Evolutionary conservation across 2,329 filamentous ascomycete genomes (phyloP).

Genomic region (Parafenestella ontariensis): DNA sequence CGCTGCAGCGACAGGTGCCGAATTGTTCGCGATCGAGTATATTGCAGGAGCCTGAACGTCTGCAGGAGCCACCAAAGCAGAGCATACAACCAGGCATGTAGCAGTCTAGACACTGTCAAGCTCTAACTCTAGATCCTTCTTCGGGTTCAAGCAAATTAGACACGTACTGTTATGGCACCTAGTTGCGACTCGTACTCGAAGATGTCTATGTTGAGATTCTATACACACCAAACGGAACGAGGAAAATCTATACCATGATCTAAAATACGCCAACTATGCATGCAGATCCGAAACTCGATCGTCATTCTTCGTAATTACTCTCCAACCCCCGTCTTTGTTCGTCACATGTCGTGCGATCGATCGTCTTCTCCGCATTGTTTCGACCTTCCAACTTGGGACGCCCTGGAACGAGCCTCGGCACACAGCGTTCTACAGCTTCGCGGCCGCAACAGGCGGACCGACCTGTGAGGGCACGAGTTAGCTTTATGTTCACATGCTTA

Average conservation of each 20-base stretch:
- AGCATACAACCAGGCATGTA: too few relatives aligned
- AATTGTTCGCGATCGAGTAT: too few relatives aligned
- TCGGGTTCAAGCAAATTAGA: too few relatives aligned
- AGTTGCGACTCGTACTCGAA: too few relatives aligned
- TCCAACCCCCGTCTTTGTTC: neutral
- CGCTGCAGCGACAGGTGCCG: too few relatives aligned
- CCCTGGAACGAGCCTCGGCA: conserved; percentile 14
- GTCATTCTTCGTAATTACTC: neutral
- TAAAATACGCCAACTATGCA: neutral
- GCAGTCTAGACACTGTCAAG: too few relatives aligned
- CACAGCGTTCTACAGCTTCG: conserved; percentile 16
- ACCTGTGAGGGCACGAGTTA: conserved; percentile 16
- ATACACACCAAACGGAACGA: neutral
- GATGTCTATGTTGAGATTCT: too few relatives aligned
- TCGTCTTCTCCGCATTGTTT: neutral
- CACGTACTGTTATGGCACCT: too few relatives aligned
- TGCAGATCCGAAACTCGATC: neutral
- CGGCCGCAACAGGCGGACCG: conserved; percentile 16
- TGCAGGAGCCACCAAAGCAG: too few relatives aligned
- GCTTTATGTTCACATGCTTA: conserved; percentile 15
- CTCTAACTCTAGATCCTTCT: too few relatives aligned
- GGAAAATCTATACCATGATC: neutral
- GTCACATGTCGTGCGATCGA: neutral
- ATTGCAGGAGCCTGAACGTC: too few relatives aligned
- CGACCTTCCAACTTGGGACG: neutral